Evolutionary conservation across 768 basidiomycete species (phyloP).

Genomic region (Suillus spraguei): DNA sequence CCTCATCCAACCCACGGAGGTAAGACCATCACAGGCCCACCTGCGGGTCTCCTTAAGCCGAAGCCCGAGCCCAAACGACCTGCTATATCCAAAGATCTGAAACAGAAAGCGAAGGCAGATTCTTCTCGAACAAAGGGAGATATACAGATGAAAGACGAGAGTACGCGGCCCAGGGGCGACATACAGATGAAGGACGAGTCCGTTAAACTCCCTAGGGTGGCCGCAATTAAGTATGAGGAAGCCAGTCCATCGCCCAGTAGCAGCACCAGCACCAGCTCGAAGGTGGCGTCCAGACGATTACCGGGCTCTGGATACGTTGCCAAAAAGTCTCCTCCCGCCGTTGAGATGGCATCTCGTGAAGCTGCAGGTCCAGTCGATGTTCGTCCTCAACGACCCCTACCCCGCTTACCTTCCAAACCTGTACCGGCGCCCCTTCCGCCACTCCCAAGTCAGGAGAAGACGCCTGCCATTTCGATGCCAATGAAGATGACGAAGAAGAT

Average conservation of each 20-base stretch:
- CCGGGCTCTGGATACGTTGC: constrained; percentile 54
- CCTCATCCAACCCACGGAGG: constrained; percentile 15
- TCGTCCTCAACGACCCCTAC: constrained; percentile 30
- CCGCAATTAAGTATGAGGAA: constrained; percentile 32
- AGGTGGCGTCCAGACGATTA: constrained; percentile 32
- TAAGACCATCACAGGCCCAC: constrained; percentile 16
- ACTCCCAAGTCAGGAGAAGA: constrained; percentile 29
- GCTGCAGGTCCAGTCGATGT: constrained; percentile 29
- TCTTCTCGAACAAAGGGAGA: constrained; percentile 35
- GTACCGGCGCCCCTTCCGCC: constrained; percentile 30
- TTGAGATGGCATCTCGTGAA: constrained; percentile 22
- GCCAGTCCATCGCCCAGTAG: constrained; percentile 22
- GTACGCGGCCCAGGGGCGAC: constrained; percentile 35
- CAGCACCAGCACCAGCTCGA: constrained; percentile 18
- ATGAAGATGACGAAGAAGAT: constrained; percentile 24
- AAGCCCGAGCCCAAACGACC: constrained; percentile 45
- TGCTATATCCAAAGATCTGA: constrained; percentile 48
- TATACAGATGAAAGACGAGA: constrained; percentile 42
- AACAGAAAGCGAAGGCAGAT: constrained; percentile 38
- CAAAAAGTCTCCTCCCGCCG: constrained; percentile 31
- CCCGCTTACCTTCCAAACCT: constrained; percentile 37
- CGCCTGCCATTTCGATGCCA: constrained; percentile 13
- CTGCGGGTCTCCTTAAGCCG: constrained; percentile 13
- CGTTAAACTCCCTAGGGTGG: constrained; percentile 32
- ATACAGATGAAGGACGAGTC: constrained; percentile 52